Conservation (phyloP, 2,329 filamentous ascomycete genomes). For the Samsoniella hepiali region DNA sequence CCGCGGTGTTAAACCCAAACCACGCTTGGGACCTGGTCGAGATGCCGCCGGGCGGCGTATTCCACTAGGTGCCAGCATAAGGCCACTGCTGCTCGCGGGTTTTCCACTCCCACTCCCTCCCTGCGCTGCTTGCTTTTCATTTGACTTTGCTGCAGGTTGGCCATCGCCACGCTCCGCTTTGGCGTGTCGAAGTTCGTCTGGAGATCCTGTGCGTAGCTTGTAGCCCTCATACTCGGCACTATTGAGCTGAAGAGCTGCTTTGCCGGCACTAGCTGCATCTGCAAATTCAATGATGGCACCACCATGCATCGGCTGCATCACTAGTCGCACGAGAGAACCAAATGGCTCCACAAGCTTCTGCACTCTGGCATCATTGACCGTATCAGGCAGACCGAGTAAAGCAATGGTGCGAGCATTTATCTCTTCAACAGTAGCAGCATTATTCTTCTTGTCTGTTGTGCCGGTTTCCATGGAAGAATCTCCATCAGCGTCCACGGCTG, state of each 20-base stretch:
- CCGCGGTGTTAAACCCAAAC: conserved; percentile 41
- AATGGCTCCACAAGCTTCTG: conserved; percentile 67
- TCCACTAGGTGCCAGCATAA: conserved; percentile 44
- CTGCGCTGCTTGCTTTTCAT: conserved; percentile 29
- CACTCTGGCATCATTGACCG: conserved; percentile 83
- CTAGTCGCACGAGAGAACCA: conserved; percentile 70
- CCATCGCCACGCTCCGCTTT: conserved; percentile 40
- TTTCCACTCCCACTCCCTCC: conserved; percentile 19
- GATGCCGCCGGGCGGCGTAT: conserved; percentile 44
- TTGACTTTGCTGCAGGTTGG: conserved; percentile 22
- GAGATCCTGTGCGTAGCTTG: conserved; percentile 52
- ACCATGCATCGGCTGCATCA: conserved; percentile 75
- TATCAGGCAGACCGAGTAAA: conserved; percentile 84
- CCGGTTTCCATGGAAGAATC: conserved; percentile 27
- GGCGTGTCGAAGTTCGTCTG: conserved; percentile 52
- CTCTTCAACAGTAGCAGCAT: conserved; percentile 43
- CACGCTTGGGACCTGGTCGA: conserved; percentile 38
- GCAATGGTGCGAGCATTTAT: conserved; percentile 69
- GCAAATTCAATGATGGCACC: conserved; percentile 84
- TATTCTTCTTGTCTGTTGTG: conserved; percentile 20
- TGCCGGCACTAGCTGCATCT: conserved; percentile 68
- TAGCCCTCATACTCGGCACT: conserved; percentile 53
- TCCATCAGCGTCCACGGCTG: conserved; percentile 28
- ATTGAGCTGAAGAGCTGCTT: conserved; percentile 59
- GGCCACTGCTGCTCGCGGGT: conserved; percentile 21